Conservation (phyloP, 306 rosid species). For the Cajanus cajan region DNA sequence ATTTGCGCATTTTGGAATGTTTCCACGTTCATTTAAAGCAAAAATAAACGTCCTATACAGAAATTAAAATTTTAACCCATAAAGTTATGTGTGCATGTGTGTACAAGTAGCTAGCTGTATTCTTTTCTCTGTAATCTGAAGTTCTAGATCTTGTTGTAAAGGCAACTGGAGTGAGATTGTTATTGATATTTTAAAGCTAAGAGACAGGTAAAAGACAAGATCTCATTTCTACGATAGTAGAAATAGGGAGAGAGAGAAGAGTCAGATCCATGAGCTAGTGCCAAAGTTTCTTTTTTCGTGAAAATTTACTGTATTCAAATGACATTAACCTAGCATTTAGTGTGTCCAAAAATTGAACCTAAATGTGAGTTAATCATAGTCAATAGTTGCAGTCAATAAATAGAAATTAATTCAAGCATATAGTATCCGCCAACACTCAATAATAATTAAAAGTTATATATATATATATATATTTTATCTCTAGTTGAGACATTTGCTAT, state of each 20-base stretch:
- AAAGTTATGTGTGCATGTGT: neutral
- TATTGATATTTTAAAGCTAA: neutral
- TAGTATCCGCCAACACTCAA: neutral
- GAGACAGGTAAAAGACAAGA: conserved; percentile 5
- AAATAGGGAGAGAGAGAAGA: neutral
- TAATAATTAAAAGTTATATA: too few species aligned
- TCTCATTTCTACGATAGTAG: neutral
- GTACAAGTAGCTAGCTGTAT: neutral
- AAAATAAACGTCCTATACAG: neutral
- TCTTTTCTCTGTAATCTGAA: neutral
- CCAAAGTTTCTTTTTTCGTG: neutral
- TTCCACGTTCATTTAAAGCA: too few species aligned
- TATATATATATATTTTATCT: too few species aligned
- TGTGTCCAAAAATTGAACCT: neutral
- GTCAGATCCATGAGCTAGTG: neutral
- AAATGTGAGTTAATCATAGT: neutral
- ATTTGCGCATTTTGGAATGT: too few species aligned
- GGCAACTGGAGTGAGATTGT: neutral
- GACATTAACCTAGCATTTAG: neutral
- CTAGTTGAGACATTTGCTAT: neutral
- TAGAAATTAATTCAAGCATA: neutral
- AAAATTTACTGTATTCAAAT: neutral
- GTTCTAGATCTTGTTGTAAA: neutral
- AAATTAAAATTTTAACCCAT: neutral
- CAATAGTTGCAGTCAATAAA: neutral